Evolutionary conservation across 805 yeast species (phyloP), one percentile per base, ranked within the genome.

Genomic region (Starmerella bacillaris): DNA sequence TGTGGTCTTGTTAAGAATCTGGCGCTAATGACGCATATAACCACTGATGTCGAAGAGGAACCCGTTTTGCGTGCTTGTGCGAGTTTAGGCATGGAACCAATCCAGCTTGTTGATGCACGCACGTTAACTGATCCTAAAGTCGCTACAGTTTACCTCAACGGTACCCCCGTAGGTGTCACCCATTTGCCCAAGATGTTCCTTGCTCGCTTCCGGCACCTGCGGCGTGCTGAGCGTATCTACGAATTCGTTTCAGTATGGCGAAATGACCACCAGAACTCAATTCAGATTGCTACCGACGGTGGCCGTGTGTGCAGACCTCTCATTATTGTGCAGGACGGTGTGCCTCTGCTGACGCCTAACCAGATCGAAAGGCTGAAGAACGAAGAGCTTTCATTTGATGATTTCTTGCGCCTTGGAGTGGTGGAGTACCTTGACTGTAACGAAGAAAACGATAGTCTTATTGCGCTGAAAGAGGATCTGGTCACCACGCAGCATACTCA

Each of bases 201-300:
- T 32, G 53, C 64, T 3, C 69, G 68, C 34, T 86, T 89, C 62
- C 71, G 98, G 55, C 56, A 56, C 18, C 61, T 89, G 40, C 73
- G 98, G 61, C 68, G 98, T 53, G 56, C 76, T 0, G 92, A 95
- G 16, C 74, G 73, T 42, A 65, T 89, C 11, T 79, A 94, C 0
- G 93, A 78, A 40, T 89, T 86, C 51, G 78, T 89, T 41, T 80
- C 95, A 19, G 78, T 89, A 44, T 82, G 80, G 56, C 74, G 82
- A 19, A 89, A 89, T 55, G 65, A 73, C 30, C 95, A 89, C 47
- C 96, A 89, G 51, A 61, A 64, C 33, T 92, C 95, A 1, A 94
- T 89, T 31, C 95, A 89, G 53, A 84, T 89, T 50, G 98, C 98
- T 16, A 86, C 98, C 3, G 98, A 89, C 60, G 98, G 98, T 49